phyloP scores from a whole-genome alignment of 179 eudicot genomes.

The Camellia oleifera region DNA sequence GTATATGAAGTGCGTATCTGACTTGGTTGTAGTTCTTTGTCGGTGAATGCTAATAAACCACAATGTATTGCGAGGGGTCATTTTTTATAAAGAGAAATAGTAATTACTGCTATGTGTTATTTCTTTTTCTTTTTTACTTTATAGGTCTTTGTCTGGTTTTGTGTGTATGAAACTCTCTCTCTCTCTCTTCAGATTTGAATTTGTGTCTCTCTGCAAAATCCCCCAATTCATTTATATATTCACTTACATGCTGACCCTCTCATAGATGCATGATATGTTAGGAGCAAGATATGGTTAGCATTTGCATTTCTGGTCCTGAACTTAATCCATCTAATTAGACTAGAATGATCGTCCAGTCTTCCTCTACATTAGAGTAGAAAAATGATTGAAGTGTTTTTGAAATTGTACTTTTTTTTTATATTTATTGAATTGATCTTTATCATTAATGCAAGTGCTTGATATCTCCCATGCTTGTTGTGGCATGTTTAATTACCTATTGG shows the following conservation, averaged over 20 bases:
- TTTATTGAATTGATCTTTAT: too few relatives aligned
- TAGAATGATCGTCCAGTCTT: background rate
- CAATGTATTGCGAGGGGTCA: background rate
- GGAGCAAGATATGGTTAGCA: too few relatives aligned
- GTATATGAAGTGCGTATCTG: too few relatives aligned
- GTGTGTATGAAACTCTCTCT: background rate
- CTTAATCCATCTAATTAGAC: background rate
- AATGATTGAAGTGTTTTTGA: slow-evolving; percentile 1
- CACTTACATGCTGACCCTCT: too few relatives aligned
- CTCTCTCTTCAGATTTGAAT: too few relatives aligned
- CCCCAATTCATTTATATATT: too few relatives aligned
- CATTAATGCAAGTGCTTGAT: too few relatives aligned
- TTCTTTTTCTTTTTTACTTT: background rate
- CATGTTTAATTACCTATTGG: background rate
- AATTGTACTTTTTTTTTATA: background rate
- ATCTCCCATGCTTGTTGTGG: too few relatives aligned
- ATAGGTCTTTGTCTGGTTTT: background rate
- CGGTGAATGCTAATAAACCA: background rate
- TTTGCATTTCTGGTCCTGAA: too few relatives aligned
- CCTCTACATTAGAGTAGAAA: background rate
- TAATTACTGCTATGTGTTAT: background rate
- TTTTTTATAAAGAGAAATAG: background rate
- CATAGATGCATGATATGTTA: too few relatives aligned
- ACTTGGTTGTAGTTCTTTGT: too few relatives aligned
- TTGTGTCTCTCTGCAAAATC: too few relatives aligned